These are phyloP conservation scores for Claviceps humidiphila DNA, from an alignment of 2,329 filamentous ascomycete genomes.

Conservation along the genomic window DNA sequence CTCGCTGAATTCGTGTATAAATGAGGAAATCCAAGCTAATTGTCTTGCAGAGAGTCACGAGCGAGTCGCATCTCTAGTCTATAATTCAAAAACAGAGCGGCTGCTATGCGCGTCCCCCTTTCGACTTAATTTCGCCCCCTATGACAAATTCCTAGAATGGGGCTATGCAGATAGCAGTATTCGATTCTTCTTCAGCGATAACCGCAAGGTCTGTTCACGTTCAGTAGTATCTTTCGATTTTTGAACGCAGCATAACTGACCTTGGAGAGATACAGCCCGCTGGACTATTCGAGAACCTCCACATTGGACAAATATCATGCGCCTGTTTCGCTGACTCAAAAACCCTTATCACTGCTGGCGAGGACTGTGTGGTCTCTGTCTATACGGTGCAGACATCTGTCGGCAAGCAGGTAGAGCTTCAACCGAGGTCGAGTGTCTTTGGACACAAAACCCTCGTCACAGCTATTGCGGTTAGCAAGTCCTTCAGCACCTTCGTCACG, in stretches of 20 bases:
- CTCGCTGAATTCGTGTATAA: too few relatives aligned
- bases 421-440: slow-evolving; percentile 69
- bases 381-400: slow-evolving; percentile 55
- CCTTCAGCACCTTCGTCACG: slow-evolving; percentile 79
- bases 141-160: slow-evolving; percentile 92
- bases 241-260: slow-evolving; percentile 14
- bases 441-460: slow-evolving; percentile 79
- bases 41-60: slow-evolving; percentile 49
- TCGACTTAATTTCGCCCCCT: slow-evolving; percentile 77
- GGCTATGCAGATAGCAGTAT: slow-evolving; percentile 88
- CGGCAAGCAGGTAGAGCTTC: slow-evolving; percentile 62
- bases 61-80: slow-evolving; percentile 64
- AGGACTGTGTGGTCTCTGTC: slow-evolving; percentile 81
- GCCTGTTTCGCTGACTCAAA: slow-evolving; percentile 79
- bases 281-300: slow-evolving; percentile 85
- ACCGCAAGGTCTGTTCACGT: slow-evolving; percentile 45
- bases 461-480: slow-evolving; percentile 70
- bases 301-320: slow-evolving; percentile 77
- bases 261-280: slow-evolving; percentile 35
- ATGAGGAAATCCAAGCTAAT: background rate
- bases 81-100: slow-evolving; percentile 67
- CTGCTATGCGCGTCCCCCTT: slow-evolving; percentile 75
- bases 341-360: slow-evolving; percentile 81
- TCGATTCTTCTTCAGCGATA: slow-evolving; percentile 78
- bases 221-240: background rate